A percentile compares a stretch with the other conserved stretches of the same genome.
These are phyloP conservation scores for Kuraishia floccosa DNA, from an alignment of 805 yeast species.

Conservation along the genomic window DNA sequence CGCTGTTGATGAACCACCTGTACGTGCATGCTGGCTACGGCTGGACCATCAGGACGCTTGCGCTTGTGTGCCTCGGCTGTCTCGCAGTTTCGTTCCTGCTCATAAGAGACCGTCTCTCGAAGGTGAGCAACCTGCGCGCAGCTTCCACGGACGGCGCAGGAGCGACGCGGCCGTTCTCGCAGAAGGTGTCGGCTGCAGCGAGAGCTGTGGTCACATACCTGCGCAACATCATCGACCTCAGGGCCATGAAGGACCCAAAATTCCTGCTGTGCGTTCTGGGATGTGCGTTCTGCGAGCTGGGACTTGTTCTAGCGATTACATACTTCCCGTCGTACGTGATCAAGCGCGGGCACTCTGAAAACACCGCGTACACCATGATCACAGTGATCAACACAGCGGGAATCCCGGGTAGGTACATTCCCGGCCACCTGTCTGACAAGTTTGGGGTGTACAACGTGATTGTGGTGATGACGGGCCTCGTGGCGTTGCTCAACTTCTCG, in stretches of 20 bases:
- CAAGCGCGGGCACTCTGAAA: constrained; percentile 27
- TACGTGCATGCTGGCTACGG: constrained; percentile 37
- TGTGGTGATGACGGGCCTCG: constrained; percentile 22
- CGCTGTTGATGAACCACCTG: constrained; percentile 35
- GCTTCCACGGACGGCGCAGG: too few relatives aligned
- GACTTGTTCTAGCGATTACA: constrained; percentile 26
- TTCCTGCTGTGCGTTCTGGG: constrained; percentile 26
- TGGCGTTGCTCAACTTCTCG: constrained; percentile 32
- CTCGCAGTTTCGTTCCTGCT: constrained; percentile 18
- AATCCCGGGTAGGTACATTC: constrained; percentile 31
- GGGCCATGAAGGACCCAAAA: constrained; percentile 23
- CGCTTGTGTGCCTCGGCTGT: constrained; percentile 15
- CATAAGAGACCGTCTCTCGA: constrained; percentile 13
- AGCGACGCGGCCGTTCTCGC: too few relatives aligned
- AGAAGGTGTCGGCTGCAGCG: neutral
- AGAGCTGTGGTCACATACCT: neutral
- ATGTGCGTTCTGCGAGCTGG: constrained; percentile 25
- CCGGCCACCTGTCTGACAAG: constrained; percentile 31
- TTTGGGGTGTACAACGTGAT: constrained; percentile 34
- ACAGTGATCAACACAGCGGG: constrained; percentile 33
- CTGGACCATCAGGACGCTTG: constrained; percentile 48
- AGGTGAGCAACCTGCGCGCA: neutral
- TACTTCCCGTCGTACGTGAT: constrained; percentile 33
- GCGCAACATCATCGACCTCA: constrained; percentile 11
- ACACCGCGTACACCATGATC: constrained; percentile 26